A percentile compares a stretch with the other conserved stretches of the same genome.
These are phyloP conservation scores for Gilbertella persicaria DNA, from an alignment of 371 early-diverging fungal species.

Conservation along the genomic window DNA sequence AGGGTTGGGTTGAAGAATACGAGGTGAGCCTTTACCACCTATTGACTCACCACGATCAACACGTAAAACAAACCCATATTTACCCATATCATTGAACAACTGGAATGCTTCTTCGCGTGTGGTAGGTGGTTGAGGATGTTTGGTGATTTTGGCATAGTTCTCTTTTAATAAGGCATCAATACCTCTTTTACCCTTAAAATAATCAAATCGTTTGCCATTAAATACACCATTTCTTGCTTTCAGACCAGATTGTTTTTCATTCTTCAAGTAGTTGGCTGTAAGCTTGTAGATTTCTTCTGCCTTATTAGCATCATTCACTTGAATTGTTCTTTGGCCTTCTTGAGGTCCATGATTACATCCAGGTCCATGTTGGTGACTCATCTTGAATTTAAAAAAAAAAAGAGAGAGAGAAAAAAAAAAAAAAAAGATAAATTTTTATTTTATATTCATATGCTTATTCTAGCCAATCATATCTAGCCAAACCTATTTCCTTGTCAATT, in stretches of 20 bases:
- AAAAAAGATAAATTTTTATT: neutral
- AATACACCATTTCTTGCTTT: constrained; percentile 85
- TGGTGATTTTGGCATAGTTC: constrained; percentile 59
- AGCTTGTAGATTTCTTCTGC: constrained; percentile 40
- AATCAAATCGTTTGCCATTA: constrained; percentile 89
- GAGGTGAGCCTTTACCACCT: constrained; percentile 49
- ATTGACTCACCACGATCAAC: constrained; percentile 70
- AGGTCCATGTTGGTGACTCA: constrained; percentile 35
- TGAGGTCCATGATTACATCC: constrained; percentile 3
- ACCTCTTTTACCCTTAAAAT: constrained; percentile 88
- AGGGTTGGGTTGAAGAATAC: constrained; percentile 62
- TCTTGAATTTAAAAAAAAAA: constrained; percentile 1
- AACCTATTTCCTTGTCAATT: too few species aligned
- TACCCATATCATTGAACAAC: constrained; percentile 69
- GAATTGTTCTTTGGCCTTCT: constrained; percentile 25
- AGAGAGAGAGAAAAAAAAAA: constrained; percentile 2
- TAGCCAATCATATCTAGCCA: too few species aligned
- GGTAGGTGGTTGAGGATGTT: constrained; percentile 50
- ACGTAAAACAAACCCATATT: constrained; percentile 70
- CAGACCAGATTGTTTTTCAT: constrained; percentile 66
- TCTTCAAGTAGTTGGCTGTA: constrained; percentile 38
- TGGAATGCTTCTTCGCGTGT: constrained; percentile 70
- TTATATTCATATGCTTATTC: too few species aligned
- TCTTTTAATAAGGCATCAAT: constrained; percentile 83
- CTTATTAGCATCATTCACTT: constrained; percentile 44